These are phyloP conservation scores for Cucurbita pepo DNA, from an alignment of 306 rosid genomes.

Conservation along the genomic window DNA sequence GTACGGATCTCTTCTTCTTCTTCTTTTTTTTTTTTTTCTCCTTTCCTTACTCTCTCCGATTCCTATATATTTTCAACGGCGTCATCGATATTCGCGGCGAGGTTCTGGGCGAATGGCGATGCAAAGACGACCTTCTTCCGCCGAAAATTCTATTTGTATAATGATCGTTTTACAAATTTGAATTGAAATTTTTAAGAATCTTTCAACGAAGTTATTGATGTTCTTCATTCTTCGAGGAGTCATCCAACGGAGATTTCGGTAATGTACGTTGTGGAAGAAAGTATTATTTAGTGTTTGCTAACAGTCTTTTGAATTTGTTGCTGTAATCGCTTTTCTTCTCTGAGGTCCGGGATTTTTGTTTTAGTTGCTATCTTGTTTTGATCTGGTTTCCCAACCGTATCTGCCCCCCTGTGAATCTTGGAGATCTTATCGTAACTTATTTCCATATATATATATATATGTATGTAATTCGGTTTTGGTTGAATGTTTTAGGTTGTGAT, in stretches of 20 bases:
- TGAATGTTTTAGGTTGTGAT: not conserved
- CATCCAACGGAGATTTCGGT: not conserved
- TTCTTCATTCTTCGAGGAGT: not conserved
- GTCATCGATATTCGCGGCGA: constrained; percentile 2
- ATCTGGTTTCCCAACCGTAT: not conserved
- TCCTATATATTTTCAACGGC: constrained; percentile 4
- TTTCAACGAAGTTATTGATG: not conserved
- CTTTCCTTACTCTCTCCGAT: not conserved
- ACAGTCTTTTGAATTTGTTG: not conserved
- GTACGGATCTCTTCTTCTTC: too few relatives aligned
- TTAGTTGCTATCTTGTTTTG: constrained; percentile 1
- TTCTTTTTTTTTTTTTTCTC: not conserved
- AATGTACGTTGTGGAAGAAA: not conserved
- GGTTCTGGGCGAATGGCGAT: not conserved
- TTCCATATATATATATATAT: not conserved
- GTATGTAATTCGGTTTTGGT: not conserved
- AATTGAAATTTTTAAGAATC: not conserved
- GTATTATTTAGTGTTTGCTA: not conserved
- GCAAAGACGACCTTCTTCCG: not conserved
- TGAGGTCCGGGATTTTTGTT: not conserved
- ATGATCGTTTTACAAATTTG: not conserved
- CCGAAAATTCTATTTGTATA: constrained; percentile 1
- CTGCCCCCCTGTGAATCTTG: not conserved
- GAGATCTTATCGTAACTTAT: not conserved
- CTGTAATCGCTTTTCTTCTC: not conserved